Evolutionary conservation across 75 land plant genomes (phyloP).

Genomic region (Selaginella moellendorffii): DNA sequence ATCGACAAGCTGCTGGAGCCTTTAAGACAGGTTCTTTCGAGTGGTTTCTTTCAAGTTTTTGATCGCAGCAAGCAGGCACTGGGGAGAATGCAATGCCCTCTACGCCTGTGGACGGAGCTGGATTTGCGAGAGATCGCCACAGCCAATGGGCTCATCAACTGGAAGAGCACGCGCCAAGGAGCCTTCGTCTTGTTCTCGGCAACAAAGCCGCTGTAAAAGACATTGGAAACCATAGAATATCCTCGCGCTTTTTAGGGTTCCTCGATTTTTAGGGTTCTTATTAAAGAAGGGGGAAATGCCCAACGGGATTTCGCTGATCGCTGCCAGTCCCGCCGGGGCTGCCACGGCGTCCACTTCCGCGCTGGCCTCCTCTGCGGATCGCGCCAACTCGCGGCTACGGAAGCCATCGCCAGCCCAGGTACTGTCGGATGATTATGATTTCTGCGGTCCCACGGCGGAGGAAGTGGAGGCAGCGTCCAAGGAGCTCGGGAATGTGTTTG

Average conservation of each 20-base stretch:
- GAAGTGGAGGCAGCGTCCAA: background rate
- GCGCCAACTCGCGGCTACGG: background rate
- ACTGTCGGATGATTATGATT: background rate
- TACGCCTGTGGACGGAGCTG: background rate
- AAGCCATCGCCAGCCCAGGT: background rate
- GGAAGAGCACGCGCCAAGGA: background rate
- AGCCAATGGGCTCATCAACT: background rate
- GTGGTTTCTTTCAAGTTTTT: background rate
- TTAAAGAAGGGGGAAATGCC: too few relatives aligned
- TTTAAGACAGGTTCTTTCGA: conserved; percentile 27
- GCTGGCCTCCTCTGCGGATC: too few relatives aligned
- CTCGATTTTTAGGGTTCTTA: too few relatives aligned
- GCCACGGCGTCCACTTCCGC: too few relatives aligned
- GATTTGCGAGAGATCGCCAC: background rate
- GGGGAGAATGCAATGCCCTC: background rate
- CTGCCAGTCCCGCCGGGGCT: too few relatives aligned
- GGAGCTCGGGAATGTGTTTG: background rate
- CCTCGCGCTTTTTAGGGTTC: too few relatives aligned
- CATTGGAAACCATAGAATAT: too few relatives aligned
- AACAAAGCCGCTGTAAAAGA: background rate
- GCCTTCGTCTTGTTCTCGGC: background rate
- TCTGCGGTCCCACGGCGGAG: background rate
- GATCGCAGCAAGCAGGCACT: too few relatives aligned
- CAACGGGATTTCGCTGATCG: too few relatives aligned
- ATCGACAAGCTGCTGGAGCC: conserved; percentile 17